phyloP scores from a whole-genome alignment of 2,329 filamentous ascomycete genomes.

The Alternaria atra region DNA sequence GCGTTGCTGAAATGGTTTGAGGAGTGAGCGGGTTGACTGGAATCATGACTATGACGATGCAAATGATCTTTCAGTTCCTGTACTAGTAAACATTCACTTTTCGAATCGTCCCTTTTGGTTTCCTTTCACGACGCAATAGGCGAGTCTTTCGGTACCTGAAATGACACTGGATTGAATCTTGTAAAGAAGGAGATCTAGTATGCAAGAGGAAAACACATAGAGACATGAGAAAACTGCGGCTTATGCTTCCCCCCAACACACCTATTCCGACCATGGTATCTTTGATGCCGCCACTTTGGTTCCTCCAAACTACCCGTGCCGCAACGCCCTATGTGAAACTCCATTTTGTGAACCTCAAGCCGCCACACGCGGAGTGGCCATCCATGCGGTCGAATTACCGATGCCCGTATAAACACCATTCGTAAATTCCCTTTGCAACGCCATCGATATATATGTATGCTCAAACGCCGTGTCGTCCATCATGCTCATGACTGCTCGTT shows the following conservation, averaged over 20 bases:
- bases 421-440: constrained; percentile 16
- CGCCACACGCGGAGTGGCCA: not conserved
- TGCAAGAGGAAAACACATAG: not conserved
- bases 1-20: constrained; percentile 21
- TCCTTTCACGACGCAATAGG: not conserved
- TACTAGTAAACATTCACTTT: not conserved
- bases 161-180: not conserved
- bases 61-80: not conserved
- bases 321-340: not conserved
- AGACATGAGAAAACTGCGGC: not conserved
- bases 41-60: not conserved
- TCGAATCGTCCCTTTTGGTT: not conserved
- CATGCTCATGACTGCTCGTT: constrained; percentile 16
- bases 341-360: not conserved
- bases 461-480: constrained; percentile 2
- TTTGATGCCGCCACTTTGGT: not conserved
- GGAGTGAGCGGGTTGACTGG: not conserved
- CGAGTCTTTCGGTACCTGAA: not conserved
- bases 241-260: not conserved
- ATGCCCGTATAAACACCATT: constrained; percentile 16
- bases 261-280: not conserved
- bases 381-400: not conserved
- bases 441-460: constrained; percentile 20
- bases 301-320: not conserved
- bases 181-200: not conserved